Evolutionary conservation across 805 yeast species (phyloP).

Genomic region (Schwanniomyces polymorphus): DNA sequence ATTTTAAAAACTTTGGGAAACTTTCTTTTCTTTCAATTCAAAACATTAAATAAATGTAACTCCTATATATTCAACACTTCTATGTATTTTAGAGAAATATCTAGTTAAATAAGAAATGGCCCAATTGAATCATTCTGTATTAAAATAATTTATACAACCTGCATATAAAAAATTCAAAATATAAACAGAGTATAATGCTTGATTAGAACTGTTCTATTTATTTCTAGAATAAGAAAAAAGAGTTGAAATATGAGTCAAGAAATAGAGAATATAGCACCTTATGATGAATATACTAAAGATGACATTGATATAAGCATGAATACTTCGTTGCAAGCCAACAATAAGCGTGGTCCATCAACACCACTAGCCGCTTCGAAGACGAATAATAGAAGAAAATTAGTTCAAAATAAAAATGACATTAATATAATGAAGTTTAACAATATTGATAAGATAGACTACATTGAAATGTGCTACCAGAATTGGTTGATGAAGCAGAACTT

Average conservation of each 20-base stretch:
- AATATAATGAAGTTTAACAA: constrained; percentile 1
- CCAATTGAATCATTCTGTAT: background rate
- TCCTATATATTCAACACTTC: no score
- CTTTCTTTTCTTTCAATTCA: no score
- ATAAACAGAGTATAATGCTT: background rate
- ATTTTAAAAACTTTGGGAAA: no score
- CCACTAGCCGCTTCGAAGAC: constrained; percentile 29
- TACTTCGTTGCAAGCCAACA: background rate
- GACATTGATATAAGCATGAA: background rate
- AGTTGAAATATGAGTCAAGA: background rate
- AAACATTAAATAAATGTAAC: no score
- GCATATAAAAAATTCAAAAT: background rate
- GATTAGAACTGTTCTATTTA: background rate
- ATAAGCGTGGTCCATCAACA: constrained; percentile 35
- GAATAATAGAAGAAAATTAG: constrained; percentile 16
- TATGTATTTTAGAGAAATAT: no score
- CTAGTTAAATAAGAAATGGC: no score
- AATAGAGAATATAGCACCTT: background rate
- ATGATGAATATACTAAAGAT: background rate
- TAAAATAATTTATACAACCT: background rate
- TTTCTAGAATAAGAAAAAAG: background rate
- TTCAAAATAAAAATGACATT: background rate
- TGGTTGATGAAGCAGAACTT: constrained; percentile 30
- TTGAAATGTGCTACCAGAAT: constrained; percentile 26
- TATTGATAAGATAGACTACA: constrained; percentile 10